Base-by-base conservation (phyloP, 1,284 basidiomycete species). In the Leccinum brunneo-olivaceum region DNA sequence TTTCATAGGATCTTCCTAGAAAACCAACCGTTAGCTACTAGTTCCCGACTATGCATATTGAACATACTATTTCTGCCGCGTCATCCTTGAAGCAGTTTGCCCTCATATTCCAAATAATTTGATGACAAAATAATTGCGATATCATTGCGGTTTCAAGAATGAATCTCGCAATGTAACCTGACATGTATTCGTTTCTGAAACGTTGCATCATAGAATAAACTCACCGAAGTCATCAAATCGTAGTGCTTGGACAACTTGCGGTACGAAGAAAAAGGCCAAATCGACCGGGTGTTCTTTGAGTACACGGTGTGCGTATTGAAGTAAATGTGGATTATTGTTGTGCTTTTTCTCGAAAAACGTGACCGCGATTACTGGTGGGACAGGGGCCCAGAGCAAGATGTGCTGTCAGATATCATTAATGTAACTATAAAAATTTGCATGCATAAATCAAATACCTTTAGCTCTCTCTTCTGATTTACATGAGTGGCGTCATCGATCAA, bases 81-180 rank as follows among this genome's bases (percentile, higher is more conserved):
- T 98, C 96, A 57, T 95, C 96, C 56, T 87, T 91, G 66, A 84
- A 97, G 50, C 85, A 91, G 62, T 99, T 99, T 5, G 96, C 96
- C 60, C 96, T 96, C 96, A 98, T 98, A 65, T 98, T 99, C 96
- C 96, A 99, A 52, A 99, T 92, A 51, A 98, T 98, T 69, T 99
- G 96, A 64, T 99, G 96, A 61, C 96, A 99, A 73, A 99, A 99
- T 9, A 94, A 68, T 64, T 97, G 95, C 4, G 94, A 98, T 50
- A 98, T 92, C 67, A 93, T 95, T 10, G 94, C 89, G 0, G 95
- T 97, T 68, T 98, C 93, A 54, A 94, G 94, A 58, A 98, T 93
- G 72, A 98, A 99, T 21, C 86, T 81, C 51, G 87, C 82, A 21
- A 98, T 92, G 65, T 98, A 98, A 37, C 92, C 91, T 91, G 51